Conservation (phyloP, 192 early-diverging fungal genomes). For the Gryganskiella cystojenkinii region DNA sequence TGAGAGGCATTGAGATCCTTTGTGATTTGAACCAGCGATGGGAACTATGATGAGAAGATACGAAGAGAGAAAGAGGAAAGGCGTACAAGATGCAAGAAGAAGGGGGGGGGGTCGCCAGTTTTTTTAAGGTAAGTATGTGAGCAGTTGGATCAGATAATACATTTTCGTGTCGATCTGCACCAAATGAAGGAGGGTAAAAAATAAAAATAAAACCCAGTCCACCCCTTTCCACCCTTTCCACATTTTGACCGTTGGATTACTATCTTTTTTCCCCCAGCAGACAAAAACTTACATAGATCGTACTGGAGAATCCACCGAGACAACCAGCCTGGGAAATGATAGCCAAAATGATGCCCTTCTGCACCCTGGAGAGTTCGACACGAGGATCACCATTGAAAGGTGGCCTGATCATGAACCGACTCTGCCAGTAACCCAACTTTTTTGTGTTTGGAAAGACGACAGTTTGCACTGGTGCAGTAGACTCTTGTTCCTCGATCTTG, state of each 20-base stretch:
- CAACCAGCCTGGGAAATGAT: slow-evolving; percentile 42
- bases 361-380: slow-evolving; percentile 12
- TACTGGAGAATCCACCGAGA: slow-evolving; percentile 44
- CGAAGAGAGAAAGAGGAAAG: not conserved
- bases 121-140: not conserved
- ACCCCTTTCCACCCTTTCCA: no score
- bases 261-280: no score
- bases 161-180: no score
- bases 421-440: slow-evolving; percentile 34
- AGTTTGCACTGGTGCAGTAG: no score
- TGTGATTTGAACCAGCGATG: slow-evolving; percentile 50
- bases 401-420: slow-evolving; percentile 17
- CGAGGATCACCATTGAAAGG: slow-evolving; percentile 35
- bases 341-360: slow-evolving; percentile 33
- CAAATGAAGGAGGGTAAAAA: no score
- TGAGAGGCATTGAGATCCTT: slow-evolving; percentile 50
- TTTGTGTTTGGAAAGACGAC: not conserved
- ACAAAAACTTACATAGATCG: slow-evolving; percentile 45
- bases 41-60: slow-evolving; percentile 18
- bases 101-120: not conserved
- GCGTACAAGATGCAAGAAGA: not conserved
- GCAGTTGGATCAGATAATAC: no score
- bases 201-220: no score
- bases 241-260: no score
- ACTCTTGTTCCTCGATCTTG: not conserved